Evolutionary conservation across 352 stramenopile genomes (phyloP).

Genomic region (Elongisporangium undulatum): DNA sequence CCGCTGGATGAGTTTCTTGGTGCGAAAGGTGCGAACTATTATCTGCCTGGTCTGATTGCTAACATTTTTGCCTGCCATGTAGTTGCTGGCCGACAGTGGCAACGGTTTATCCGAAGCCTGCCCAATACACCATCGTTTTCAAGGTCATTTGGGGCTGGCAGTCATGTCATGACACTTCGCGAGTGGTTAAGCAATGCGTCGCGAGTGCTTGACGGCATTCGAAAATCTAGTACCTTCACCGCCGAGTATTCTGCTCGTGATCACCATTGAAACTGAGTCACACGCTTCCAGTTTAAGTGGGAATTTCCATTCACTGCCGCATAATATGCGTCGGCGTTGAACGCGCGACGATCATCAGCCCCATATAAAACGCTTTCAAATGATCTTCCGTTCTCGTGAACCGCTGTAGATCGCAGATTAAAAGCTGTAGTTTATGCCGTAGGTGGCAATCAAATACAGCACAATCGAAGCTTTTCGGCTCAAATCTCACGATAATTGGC

Average conservation of each 20-base stretch:
- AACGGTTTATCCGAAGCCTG: conserved; percentile 10
- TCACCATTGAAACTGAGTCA: conserved; percentile 43
- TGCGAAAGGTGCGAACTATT: conserved; percentile 18
- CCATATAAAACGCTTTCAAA: no score
- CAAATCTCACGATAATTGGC: neutral
- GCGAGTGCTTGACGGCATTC: conserved; percentile 63
- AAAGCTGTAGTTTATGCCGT: no score
- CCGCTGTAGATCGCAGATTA: no score
- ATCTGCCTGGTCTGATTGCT: conserved; percentile 15
- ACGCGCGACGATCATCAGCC: no score
- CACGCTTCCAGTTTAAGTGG: neutral
- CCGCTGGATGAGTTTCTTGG: conserved; percentile 20
- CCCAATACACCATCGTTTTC: conserved; percentile 16
- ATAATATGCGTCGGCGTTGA: neutral
- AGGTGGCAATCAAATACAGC: neutral
- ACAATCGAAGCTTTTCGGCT: neutral
- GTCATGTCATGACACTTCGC: conserved; percentile 40
- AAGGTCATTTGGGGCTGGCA: conserved; percentile 4
- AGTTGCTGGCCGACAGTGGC: conserved; percentile 6
- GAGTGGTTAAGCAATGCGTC: conserved; percentile 74
- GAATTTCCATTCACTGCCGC: neutral
- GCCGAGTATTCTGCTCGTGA: conserved; percentile 44
- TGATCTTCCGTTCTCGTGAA: no score
- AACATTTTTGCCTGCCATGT: conserved; percentile 16
- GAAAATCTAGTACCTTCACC: conserved; percentile 56